Evolutionary conservation across 305 asterid genomes (phyloP), one percentile per base, ranked within the genome.

Genomic region (Fraxinus albicans): DNA sequence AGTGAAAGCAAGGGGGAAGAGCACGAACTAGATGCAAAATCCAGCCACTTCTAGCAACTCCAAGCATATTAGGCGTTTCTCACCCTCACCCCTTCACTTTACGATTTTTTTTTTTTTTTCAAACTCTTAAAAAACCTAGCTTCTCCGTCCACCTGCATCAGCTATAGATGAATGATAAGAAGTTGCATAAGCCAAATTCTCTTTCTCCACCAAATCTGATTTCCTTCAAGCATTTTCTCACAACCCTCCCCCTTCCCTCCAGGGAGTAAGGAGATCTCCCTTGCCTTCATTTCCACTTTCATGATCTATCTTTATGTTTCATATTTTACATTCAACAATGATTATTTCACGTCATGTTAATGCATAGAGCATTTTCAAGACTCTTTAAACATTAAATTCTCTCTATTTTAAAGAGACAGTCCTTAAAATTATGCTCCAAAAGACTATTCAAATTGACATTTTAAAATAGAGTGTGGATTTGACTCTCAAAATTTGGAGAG

Each of bases 21-120:
- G 76, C 58, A 33, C 4, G 9, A 38, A 60, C 74, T 58, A 60
- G 38, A 78, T 44, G 67, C 55, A n/a, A 7, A 34, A 58, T 10
- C 53, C 73, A 82, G 77, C 55, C 42, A 81, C 76, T 42, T n/a
- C 53, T 69, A 82, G 77, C 29, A 81, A 81, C 67, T 55, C 42
- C 65, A 42, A 36, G 21, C 63, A 53, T 25, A 70, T 53, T 3
- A 74, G 67, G 67, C 44, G 21, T 31, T 17, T 78, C 27, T 40
- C 35, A 60, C 34, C 8, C 67, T 53, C 36, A 3, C 36, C n/a
- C 1, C 55, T 83, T 63, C 79, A 53, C 76, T 72, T 83, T 55
- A 73, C n/a, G 15, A 21, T 21, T 21, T 21, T 21, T 60, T 44
- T 6, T 6, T 35, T 42, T 47, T 50, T 50, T 60, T 21, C 6